These are phyloP conservation scores for Luffa aegyptiaca DNA, from an alignment of 306 rosid genomes.

Conservation along the genomic window DNA sequence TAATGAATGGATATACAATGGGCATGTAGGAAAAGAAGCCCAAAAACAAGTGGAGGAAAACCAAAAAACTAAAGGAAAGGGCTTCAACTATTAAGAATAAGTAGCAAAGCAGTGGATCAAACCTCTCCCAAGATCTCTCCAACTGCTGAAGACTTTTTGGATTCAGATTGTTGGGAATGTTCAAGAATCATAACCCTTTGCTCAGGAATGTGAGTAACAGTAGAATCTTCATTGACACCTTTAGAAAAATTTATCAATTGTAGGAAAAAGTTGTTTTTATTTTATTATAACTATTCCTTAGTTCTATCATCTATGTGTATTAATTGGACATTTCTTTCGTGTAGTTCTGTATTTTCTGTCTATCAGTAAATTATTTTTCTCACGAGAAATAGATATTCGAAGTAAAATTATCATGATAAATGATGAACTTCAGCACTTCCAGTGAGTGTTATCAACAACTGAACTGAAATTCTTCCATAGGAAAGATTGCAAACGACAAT, in stretches of 20 bases:
- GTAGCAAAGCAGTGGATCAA: not conserved
- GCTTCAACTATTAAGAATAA: not conserved
- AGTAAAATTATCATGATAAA: not conserved
- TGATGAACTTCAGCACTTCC: not conserved
- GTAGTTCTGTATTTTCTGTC: not conserved
- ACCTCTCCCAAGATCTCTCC: not conserved
- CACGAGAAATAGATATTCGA: not conserved
- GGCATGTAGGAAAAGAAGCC: not conserved
- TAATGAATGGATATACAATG: not conserved
- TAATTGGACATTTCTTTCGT: not conserved
- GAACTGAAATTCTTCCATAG: not conserved
- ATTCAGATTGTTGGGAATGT: not conserved
- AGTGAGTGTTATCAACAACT: not conserved
- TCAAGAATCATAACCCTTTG: not conserved
- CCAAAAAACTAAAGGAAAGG: not conserved
- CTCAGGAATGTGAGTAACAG: not conserved
- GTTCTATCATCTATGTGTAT: not conserved
- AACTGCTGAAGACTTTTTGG: not conserved
- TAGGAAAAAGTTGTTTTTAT: not conserved
- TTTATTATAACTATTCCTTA: not conserved
- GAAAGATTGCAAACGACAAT: not conserved
- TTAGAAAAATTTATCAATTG: not conserved
- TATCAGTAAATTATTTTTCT: not conserved
- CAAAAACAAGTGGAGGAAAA: not conserved
- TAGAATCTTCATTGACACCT: not conserved